A percentile compares a stretch with the other conserved stretches of the same genome.
phyloP scores from a whole-genome alignment of 2,329 filamentous ascomycete genomes.

The Teratosphaeria nubilosa region DNA sequence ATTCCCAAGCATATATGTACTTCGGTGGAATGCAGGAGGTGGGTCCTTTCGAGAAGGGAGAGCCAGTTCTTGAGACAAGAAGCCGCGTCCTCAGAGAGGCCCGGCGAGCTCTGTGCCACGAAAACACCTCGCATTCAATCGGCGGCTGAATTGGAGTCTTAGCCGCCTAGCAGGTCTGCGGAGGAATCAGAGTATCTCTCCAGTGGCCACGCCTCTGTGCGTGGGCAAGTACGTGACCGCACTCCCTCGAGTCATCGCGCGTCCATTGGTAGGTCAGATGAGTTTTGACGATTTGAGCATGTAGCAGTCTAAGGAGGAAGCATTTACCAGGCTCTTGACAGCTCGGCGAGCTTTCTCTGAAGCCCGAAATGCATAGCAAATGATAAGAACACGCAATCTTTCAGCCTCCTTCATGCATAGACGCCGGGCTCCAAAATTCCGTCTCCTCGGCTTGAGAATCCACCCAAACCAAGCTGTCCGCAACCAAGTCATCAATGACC shows the following conservation, averaged over 20 bases:
- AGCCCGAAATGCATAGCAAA: too few species aligned
- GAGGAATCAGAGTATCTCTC: too few species aligned
- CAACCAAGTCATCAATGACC: constrained; percentile 79
- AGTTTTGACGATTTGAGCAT: too few species aligned
- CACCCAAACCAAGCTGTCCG: constrained; percentile 87
- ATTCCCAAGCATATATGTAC: background rate
- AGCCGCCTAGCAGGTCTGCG: background rate
- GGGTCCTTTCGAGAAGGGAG: too few species aligned
- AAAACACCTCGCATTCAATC: background rate
- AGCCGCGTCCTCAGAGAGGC: background rate
- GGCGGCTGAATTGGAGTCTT: background rate
- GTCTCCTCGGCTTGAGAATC: constrained; percentile 77
- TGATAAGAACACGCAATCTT: background rate
- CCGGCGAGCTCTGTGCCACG: background rate
- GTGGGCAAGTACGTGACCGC: too few species aligned
- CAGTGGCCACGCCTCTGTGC: too few species aligned
- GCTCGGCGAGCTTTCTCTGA: too few species aligned
- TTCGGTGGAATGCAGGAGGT: background rate
- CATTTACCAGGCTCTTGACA: too few species aligned
- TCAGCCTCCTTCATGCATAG: constrained; percentile 42
- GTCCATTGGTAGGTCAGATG: too few species aligned
- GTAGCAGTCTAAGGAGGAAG: too few species aligned
- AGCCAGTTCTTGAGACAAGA: background rate
- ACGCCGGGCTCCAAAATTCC: constrained; percentile 86
- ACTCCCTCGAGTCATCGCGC: too few species aligned